Conservation (phyloP, 352 stramenopile species). For the Pelagophyceae sp. region DNA sequence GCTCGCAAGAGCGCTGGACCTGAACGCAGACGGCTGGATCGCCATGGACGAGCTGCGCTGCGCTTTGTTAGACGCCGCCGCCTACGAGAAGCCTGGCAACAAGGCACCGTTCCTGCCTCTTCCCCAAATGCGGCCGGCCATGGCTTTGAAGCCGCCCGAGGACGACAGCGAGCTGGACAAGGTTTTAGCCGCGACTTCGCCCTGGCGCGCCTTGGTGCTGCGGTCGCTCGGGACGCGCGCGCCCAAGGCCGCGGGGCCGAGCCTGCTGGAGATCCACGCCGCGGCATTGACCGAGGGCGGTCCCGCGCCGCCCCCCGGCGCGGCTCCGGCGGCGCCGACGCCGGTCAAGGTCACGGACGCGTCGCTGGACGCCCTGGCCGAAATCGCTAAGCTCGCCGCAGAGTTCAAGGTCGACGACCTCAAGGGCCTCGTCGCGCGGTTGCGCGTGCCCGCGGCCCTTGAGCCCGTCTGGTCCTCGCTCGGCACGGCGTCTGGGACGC, state of each 20-base stretch:
- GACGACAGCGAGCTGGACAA: neutral
- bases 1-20: constrained; percentile 44
- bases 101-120: constrained; percentile 1
- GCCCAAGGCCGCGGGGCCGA: neutral
- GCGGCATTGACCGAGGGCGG: neutral
- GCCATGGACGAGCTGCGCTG: constrained; percentile 71
- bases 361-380: neutral
- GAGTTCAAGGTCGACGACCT: neutral
- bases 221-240: neutral
- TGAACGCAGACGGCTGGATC: constrained; percentile 71
- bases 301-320: neutral
- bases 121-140: neutral
- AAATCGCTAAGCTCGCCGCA: neutral
- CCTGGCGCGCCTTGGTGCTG: neutral
- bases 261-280: neutral
- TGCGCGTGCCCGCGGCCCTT: neutral
- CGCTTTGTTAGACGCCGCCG: neutral
- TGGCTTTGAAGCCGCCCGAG: neutral
- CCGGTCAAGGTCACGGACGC: too few relatives aligned
- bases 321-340: neutral
- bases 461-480: constrained; percentile 14
- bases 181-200: neutral
- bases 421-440: neutral
- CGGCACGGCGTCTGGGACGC: neutral
- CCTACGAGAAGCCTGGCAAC: neutral